Percentiles rank a stretch among this genome's conserved stretches.
Evolutionary conservation across 306 rosid species (phyloP).

Genomic region (Cajanus cajan): DNA sequence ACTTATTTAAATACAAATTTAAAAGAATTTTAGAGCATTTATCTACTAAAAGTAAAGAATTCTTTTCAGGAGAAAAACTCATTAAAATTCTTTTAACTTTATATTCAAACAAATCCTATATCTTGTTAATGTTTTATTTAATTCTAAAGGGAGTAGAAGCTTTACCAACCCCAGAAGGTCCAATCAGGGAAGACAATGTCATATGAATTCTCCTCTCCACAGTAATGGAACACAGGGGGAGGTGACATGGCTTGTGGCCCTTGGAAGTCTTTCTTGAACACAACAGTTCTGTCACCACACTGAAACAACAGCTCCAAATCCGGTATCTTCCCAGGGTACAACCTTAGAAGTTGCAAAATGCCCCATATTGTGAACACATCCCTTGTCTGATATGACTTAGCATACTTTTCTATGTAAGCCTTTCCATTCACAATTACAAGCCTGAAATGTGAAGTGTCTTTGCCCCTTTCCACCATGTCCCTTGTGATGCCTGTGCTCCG

Average conservation of each 20-base stretch:
- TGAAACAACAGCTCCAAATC: slow-evolving; percentile 51
- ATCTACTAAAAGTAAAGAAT: no score
- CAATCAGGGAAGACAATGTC: slow-evolving; percentile 61
- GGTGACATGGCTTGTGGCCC: slow-evolving; percentile 4
- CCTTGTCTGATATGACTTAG: slow-evolving; percentile 38
- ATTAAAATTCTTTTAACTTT: no score
- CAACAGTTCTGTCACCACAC: slow-evolving; percentile 44
- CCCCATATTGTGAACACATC: slow-evolving; percentile 59
- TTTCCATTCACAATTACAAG: slow-evolving; percentile 46
- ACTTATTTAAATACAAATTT: no score
- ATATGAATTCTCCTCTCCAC: slow-evolving; percentile 30
- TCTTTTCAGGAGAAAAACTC: no score
- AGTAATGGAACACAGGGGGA: slow-evolving; percentile 55
- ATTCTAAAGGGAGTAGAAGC: slow-evolving; percentile 11
- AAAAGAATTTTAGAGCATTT: no score
- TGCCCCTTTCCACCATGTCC: slow-evolving; percentile 38
- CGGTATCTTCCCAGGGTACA: slow-evolving; percentile 49
- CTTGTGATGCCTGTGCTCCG: slow-evolving; percentile 44
- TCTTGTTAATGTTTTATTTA: not conserved
- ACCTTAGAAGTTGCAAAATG: slow-evolving; percentile 46
- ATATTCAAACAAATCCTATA: no score
- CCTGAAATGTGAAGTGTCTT: slow-evolving; percentile 32
- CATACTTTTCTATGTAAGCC: slow-evolving; percentile 37
- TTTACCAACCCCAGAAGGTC: slow-evolving; percentile 68
- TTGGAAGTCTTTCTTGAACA: not conserved